Percentiles rank a stretch among this genome's conserved stretches.
These are phyloP conservation scores for Fusarium drepaniforme DNA, from an alignment of 2,329 filamentous ascomycete species.

Conservation along the genomic window DNA sequence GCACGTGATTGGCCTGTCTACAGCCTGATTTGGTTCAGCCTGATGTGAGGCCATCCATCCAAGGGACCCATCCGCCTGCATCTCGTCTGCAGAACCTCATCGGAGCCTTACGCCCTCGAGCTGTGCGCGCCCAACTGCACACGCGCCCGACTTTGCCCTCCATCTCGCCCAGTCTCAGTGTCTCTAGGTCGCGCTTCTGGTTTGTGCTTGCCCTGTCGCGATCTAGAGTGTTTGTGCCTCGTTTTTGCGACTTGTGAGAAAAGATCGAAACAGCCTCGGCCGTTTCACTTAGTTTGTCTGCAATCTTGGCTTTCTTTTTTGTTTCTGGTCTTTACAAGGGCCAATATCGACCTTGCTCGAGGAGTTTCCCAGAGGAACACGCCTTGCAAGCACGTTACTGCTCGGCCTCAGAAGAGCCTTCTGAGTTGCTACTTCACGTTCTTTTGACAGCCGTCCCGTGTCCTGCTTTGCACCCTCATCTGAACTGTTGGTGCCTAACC, in stretches of 20 bases:
- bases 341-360: conserved; percentile 15
- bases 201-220: conserved; percentile 32
- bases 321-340: conserved; percentile 4
- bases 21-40: conserved; percentile 40
- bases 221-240: conserved; percentile 38
- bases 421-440: conserved; percentile 35
- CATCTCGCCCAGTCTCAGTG: conserved; percentile 33
- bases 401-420: conserved; percentile 28
- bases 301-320: conserved; percentile 24
- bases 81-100: conserved; percentile 38
- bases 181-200: conserved; percentile 34
- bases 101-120: conserved; percentile 42
- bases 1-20: conserved; percentile 34
- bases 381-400: conserved; percentile 26
- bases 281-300: conserved; percentile 35
- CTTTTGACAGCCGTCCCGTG: conserved; percentile 23
- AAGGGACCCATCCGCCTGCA: conserved; percentile 39
- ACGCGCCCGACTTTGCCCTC: conserved; percentile 37
- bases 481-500: conserved; percentile 27
- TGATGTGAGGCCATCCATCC: conserved; percentile 38
- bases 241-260: conserved; percentile 36
- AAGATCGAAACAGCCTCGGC: conserved; percentile 32
- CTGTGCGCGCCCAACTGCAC: conserved; percentile 45
- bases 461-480: conserved; percentile 16
- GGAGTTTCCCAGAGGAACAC: conserved; percentile 22